These are phyloP conservation scores for Nothophytophthora sp. DNA, from an alignment of 352 stramenopile species.

Conservation along the genomic window DNA sequence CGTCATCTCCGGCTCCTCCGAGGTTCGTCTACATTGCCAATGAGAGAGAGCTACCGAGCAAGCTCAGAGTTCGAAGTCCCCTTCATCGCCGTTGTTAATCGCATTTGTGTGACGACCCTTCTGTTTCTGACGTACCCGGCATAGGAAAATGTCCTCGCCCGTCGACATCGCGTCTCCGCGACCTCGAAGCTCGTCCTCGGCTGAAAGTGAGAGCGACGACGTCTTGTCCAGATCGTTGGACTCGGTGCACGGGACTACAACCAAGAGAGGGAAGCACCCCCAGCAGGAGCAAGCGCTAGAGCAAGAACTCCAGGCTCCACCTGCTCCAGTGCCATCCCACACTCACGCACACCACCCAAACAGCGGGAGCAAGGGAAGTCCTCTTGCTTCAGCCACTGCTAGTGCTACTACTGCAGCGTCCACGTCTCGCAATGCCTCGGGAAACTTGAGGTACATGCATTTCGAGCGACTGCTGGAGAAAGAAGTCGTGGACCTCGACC, in stretches of 20 bases:
- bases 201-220: slow-evolving; percentile 29
- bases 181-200: slow-evolving; percentile 17
- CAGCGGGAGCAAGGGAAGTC: slow-evolving; percentile 5
- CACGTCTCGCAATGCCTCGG: slow-evolving; percentile 60
- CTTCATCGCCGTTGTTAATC: too few species aligned
- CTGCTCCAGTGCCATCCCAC: slow-evolving; percentile 1
- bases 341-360: slow-evolving; percentile 4
- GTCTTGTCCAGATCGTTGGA: slow-evolving; percentile 27
- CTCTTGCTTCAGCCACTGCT: slow-evolving; percentile 1
- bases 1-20: slow-evolving; percentile 49
- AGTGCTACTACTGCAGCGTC: background rate
- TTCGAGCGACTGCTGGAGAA: slow-evolving; percentile 70
- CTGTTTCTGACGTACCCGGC: background rate
- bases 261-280: slow-evolving; percentile 14
- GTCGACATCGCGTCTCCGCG: slow-evolving; percentile 17
- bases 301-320: slow-evolving; percentile 8
- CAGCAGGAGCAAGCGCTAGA: slow-evolving; percentile 27
- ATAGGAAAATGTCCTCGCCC: slow-evolving; percentile 41
- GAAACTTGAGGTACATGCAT: slow-evolving; percentile 72
- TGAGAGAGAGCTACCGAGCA: background rate
- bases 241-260: background rate
- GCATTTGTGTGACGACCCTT: background rate
- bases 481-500: slow-evolving; percentile 88
- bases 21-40: slow-evolving; percentile 20
- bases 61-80: too few species aligned